A percentile compares a stretch with the other conserved stretches of the same genome.
Conservation (phyloP, 495 filamentous ascomycete species). For the Neurospora sp. region DNA sequence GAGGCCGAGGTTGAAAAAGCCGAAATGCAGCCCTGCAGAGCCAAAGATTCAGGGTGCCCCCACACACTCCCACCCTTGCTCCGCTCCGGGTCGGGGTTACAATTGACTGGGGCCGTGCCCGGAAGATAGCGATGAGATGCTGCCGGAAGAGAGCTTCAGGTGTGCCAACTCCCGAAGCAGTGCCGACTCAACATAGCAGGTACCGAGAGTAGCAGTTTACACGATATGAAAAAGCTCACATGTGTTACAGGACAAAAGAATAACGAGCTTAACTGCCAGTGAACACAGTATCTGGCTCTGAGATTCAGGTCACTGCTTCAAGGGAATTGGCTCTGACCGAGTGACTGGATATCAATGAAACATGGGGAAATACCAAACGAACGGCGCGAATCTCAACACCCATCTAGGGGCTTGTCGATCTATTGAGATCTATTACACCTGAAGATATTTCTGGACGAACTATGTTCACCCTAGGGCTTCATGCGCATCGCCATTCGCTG, state of each 20-base stretch:
- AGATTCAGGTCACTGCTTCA: background rate
- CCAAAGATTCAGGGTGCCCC: background rate
- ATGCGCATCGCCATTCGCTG: background rate
- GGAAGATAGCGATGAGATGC: background rate
- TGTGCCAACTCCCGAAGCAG: background rate
- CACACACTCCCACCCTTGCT: background rate
- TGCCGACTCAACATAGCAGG: background rate
- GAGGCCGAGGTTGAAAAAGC: background rate
- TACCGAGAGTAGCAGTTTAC: background rate
- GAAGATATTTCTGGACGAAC: background rate
- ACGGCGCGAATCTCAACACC: background rate
- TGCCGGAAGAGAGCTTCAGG: background rate
- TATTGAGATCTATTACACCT: background rate
- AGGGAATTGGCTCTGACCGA: background rate
- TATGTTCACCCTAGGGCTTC: background rate
- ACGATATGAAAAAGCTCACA: background rate
- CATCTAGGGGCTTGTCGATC: background rate
- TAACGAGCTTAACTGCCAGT: background rate
- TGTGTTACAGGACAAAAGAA: background rate
- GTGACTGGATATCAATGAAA: background rate
- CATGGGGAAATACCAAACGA: background rate
- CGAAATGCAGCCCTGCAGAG: slow-evolving; percentile 7
- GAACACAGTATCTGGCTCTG: background rate
- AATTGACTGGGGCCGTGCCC: background rate
- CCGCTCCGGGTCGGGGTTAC: background rate